phyloP scores from a whole-genome alignment of 352 stramenopile species.

The Phytophthora uliginosa region DNA sequence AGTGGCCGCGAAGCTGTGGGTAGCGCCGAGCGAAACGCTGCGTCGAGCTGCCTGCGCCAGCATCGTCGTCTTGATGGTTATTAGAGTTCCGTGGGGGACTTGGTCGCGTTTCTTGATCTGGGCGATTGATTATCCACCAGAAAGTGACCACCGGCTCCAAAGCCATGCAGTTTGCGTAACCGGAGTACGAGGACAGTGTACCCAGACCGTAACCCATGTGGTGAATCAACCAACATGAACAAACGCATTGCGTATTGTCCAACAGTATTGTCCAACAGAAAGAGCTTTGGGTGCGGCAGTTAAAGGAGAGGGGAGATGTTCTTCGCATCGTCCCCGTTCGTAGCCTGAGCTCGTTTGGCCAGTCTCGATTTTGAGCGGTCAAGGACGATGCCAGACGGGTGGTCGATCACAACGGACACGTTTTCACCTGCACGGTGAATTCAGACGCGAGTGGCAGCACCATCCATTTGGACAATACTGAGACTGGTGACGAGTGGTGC shows the following conservation, averaged over 20 bases:
- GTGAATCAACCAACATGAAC: too few relatives aligned
- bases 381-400: not conserved
- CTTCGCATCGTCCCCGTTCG: not conserved
- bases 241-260: too few relatives aligned
- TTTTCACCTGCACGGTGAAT: not conserved
- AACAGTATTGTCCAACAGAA: too few relatives aligned
- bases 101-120: conserved; percentile 31
- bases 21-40: conserved; percentile 23
- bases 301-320: not conserved
- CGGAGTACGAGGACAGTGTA: conserved; percentile 12
- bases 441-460: not conserved
- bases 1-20: conserved; percentile 26
- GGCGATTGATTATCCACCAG: conserved; percentile 35
- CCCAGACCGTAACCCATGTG: not conserved
- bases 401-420: conserved; percentile 10
- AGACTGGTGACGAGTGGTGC: conserved; percentile 18
- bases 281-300: not conserved
- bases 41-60: conserved; percentile 52
- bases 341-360: not conserved
- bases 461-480: conserved; percentile 7
- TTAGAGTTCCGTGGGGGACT: conserved; percentile 2
- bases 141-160: conserved; percentile 44
- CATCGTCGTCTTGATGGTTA: conserved; percentile 34
- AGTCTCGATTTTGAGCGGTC: conserved; percentile 1
- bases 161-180: conserved; percentile 41